Conservation (phyloP, 352 stramenopile genomes). For the Phytophthora uliginosa region DNA sequence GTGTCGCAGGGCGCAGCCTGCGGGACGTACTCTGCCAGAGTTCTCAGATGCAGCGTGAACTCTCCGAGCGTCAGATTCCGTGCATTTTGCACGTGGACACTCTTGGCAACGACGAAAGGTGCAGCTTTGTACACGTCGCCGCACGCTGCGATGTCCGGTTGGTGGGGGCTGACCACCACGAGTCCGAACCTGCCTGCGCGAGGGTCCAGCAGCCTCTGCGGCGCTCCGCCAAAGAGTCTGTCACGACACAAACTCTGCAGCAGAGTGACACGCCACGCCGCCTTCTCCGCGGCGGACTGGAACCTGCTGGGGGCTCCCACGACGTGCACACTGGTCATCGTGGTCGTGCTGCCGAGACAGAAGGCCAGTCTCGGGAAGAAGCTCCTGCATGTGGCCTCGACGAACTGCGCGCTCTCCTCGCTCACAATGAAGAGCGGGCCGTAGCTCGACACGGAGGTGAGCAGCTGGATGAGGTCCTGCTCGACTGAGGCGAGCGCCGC, state of each 20-base stretch:
- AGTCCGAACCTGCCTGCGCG: conserved; percentile 61
- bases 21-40: conserved; percentile 60
- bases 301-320: conserved; percentile 66
- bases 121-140: conserved; percentile 61
- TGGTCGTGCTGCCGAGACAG: conserved; percentile 58
- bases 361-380: conserved; percentile 76
- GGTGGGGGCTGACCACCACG: conserved; percentile 68
- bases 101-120: conserved; percentile 72
- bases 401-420: conserved; percentile 68
- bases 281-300: conserved; percentile 59
- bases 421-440: conserved; percentile 77
- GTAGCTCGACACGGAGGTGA: conserved; percentile 55
- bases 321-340: conserved; percentile 70
- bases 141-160: conserved; percentile 63
- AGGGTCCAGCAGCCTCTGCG: conserved; percentile 53
- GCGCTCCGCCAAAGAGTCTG: conserved; percentile 55
- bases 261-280: conserved; percentile 59
- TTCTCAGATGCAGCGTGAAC: conserved; percentile 65
- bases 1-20: conserved; percentile 66
- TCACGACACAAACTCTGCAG: conserved; percentile 71
- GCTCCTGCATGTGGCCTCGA: conserved; percentile 66
- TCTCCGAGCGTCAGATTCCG: conserved; percentile 59
- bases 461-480: conserved; percentile 61
- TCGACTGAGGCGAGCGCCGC: conserved; percentile 67
- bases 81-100: conserved; percentile 62